phyloP scores from a whole-genome alignment of 2,329 filamentous ascomycete genomes.

The Magnaporthales sp. region DNA sequence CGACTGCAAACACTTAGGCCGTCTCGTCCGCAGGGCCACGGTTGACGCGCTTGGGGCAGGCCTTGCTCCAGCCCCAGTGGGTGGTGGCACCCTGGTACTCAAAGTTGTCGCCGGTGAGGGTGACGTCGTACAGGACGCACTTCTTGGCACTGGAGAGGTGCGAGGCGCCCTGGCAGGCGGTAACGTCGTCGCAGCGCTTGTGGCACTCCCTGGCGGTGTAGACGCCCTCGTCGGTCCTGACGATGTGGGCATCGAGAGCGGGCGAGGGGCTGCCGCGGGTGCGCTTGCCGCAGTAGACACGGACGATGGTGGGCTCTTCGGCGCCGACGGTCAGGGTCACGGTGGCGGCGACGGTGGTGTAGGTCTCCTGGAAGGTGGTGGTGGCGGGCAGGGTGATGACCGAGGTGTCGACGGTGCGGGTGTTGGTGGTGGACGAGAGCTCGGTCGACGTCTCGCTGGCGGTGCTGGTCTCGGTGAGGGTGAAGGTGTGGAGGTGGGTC shows the following conservation, averaged over 20 bases:
- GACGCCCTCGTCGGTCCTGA: neutral
- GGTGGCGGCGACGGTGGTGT: neutral
- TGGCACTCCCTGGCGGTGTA: neutral
- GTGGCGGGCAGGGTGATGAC: neutral
- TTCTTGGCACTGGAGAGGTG: neutral
- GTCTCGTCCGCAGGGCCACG: neutral
- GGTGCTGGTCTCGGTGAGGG: neutral
- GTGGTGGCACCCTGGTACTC: neutral
- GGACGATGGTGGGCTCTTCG: neutral
- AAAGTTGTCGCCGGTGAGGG: neutral
- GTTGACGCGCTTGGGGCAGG: neutral
- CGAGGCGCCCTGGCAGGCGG: neutral
- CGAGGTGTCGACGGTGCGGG: neutral
- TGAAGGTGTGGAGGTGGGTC: neutral
- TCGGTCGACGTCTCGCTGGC: neutral
- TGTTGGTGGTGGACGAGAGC: neutral
- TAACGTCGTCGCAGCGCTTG: neutral
- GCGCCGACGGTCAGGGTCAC: neutral
- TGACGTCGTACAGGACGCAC: neutral
- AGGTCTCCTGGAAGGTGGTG: neutral
- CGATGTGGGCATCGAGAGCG: neutral
- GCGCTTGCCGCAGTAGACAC: neutral
- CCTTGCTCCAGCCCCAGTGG: neutral
- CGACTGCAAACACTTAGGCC: too few relatives aligned
- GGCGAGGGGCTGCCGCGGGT: neutral